Base-by-base conservation (phyloP, 306 rosid species). In the Ammopiptanthus mongolicus region DNA sequence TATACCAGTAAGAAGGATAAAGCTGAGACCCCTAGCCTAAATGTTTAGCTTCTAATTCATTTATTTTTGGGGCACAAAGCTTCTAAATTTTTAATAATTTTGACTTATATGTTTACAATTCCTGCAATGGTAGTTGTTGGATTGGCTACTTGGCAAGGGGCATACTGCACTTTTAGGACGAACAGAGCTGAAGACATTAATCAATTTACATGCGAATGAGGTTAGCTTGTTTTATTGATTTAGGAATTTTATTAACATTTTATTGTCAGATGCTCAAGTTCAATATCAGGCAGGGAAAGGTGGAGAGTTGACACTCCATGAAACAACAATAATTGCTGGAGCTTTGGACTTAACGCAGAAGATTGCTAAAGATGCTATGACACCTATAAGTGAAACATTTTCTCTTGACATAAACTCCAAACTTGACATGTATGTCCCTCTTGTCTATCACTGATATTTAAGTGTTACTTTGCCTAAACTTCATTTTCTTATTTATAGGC, bases 291-390 rank as follows among this genome's bases (percentile, higher is more conserved):
- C 84, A 81, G 84, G 84, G 5, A 81, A 81, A 62, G 84, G 84
- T 52, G 84, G 84, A 75, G 81, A 75, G 23, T 75, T 81, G 12
- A 14, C 84, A 81, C 74, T 75, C 21, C 86, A 86, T 51, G 93
- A 88, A 88, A 88, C 92, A 11, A 68, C 47, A n/a, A 88, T 92
- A 23, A 92, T 90, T 47, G 82, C 79, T 18, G 93, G 96, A 34
- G 97, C 96, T 59, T 74, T 92, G 69, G 96, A 88, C 81, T 82
- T 90, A 62, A 82, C 90, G 1, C 56, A 22, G 63, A 90, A 92
- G 81, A 90, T 85, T 34, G 89, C 92, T 51, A 78, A 84, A 84
- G 88, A 92, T 88, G 96, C 93, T 50, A 92, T 92, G 96, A 86
- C 93, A 5, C 91, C 96, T 8, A 65, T 86, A 74, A 73, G 76